Evolutionary conservation across 306 rosid genomes (phyloP), one percentile per base, ranked within the genome.

Genomic region (Trichosanthes cucumerina): DNA sequence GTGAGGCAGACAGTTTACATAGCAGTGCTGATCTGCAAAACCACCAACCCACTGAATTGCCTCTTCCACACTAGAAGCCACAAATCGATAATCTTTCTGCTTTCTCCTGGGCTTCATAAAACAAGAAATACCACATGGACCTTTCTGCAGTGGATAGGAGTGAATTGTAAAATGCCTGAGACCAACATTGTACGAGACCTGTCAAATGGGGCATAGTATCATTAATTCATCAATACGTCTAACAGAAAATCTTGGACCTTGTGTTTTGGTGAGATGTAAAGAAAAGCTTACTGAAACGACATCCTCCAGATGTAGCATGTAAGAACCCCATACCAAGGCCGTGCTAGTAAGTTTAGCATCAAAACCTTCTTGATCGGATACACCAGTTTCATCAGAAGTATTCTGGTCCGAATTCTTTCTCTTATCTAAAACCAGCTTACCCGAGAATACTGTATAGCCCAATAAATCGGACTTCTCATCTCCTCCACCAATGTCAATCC

Each of bases 31-130:
- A 86, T 95, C 99, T 15, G 99, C 99, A 90, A 92, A 90, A 60
- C 93, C 97, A 49, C 93, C 97, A 85, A 95, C 97, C 99, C 99
- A 95, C 57, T 88, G 97, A 84, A 95, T 78, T 57, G 99, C 99
- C 84, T 95, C 99, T 69, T 95, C 99, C 33, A 83, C 53, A 46
- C 81, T 91, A 81, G 97, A 86, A 75, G 99, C 97, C 80, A 87
- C 80, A 88, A 91, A 95, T 47, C 96, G 92, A 57, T 85, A 90
- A 85, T 95, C 97, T 84, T 88, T 95, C 74, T 84, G 87, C 82
- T 81, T 85, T 84, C 99, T 89, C 81, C 78, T 83, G 34, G 97
- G 66, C 84, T 90, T 95, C 21, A 86, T 82, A 77, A 95, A 86
- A 82, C 96, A 91, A 39, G 96, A 89, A 85, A 94, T 86, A 73